Percentiles rank a stretch among this genome's conserved stretches.
phyloP scores from a whole-genome alignment of 345 rosid genomes.

The Microthlaspi erraticum region DNA sequence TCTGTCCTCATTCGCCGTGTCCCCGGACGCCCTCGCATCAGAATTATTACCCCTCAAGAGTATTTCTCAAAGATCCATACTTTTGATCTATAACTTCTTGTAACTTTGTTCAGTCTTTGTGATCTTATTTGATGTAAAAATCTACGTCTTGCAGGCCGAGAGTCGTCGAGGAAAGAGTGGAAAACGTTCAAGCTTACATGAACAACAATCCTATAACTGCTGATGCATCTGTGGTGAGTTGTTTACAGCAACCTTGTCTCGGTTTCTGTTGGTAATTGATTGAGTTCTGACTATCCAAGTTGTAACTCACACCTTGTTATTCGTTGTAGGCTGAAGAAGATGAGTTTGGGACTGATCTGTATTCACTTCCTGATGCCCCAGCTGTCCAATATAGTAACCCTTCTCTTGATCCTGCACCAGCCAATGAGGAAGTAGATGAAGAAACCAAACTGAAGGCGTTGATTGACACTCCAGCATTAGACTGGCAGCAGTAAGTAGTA shows the following conservation, averaged over 20 bases:
- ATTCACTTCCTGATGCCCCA: slow-evolving; percentile 74
- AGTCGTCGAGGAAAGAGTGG: slow-evolving; percentile 59
- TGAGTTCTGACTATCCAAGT: not conserved
- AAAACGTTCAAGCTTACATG: slow-evolving; percentile 54
- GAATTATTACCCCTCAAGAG: slow-evolving; percentile 81
- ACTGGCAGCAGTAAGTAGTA: slow-evolving; percentile 90
- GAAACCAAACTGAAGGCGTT: slow-evolving; percentile 90
- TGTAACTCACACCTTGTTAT: slow-evolving; percentile 4
- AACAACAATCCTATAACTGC: slow-evolving; percentile 50
- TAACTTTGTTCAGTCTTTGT: slow-evolving; percentile 2
- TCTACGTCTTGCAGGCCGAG: slow-evolving; percentile 60
- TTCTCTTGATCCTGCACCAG: slow-evolving; percentile 57
- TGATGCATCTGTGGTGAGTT: slow-evolving; percentile 62
- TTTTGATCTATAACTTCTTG: slow-evolving; percentile 47
- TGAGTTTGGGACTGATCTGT: slow-evolving; percentile 96
- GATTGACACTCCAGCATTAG: slow-evolving; percentile 92
- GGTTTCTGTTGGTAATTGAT: not conserved
- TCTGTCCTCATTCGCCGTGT: slow-evolving; percentile 96
- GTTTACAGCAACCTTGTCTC: slow-evolving; percentile 46
- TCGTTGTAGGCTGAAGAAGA: slow-evolving; percentile 77
- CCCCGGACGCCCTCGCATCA: slow-evolving; percentile 96
- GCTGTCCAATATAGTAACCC: slow-evolving; percentile 58
- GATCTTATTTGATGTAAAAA: not conserved
- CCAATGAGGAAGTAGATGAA: slow-evolving; percentile 72
- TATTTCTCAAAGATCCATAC: slow-evolving; percentile 47